phyloP scores from a whole-genome alignment of 805 yeast genomes.

The Zygotorulaspora florentina region DNA sequence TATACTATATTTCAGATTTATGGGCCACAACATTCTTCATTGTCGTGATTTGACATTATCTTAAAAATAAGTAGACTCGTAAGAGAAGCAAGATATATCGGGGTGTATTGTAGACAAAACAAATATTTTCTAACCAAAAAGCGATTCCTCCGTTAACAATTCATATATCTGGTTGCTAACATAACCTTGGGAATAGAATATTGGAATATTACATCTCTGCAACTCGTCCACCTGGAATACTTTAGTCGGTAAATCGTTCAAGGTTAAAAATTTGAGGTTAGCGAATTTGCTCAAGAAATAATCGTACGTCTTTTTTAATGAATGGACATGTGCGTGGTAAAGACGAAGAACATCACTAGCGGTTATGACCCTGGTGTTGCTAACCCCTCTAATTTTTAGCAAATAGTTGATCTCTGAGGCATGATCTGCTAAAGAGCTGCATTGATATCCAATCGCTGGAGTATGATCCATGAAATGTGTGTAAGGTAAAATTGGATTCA shows the following conservation, averaged over 20 bases:
- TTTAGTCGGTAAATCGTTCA: constrained; percentile 36
- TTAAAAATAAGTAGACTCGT: neutral
- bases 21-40: too few relatives aligned
- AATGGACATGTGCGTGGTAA: constrained; percentile 36
- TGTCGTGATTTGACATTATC: too few relatives aligned
- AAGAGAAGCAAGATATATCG: neutral
- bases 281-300: constrained; percentile 31
- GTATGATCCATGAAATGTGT: constrained; percentile 34
- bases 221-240: constrained; percentile 24
- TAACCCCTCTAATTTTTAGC: constrained; percentile 14
- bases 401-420: constrained; percentile 27
- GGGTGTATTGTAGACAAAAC: too few relatives aligned
- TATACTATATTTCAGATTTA: too few relatives aligned
- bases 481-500: constrained; percentile 36
- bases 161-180: constrained; percentile 31
- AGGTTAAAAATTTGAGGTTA: constrained; percentile 29
- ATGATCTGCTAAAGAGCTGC: constrained; percentile 28
- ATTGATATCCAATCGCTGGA: constrained; percentile 37
- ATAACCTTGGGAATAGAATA: constrained; percentile 24
- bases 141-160: constrained; percentile 27
- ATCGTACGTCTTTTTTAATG: constrained; percentile 32
- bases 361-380: constrained; percentile 14
- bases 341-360: constrained; percentile 29
- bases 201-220: constrained; percentile 30
- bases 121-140: constrained; percentile 18